Evolutionary conservation across 371 early-diverging fungal species (phyloP).

Genomic region (Rhizopus stolonifer): DNA sequence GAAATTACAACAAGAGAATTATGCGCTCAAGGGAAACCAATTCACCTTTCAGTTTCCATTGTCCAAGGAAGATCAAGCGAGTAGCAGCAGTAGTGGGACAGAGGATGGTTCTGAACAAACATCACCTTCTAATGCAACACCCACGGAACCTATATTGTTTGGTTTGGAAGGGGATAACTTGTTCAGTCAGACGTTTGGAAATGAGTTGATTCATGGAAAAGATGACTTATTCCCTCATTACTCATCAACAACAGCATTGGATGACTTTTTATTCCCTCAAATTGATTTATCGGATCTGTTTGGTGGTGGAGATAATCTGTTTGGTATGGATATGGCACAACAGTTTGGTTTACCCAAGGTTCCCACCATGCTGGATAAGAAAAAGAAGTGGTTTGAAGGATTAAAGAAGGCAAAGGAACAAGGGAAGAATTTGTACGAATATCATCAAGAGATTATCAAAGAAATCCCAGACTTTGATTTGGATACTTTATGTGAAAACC

Average conservation of each 20-base stretch:
- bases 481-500: slow-evolving; percentile 26
- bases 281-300: slow-evolving; percentile 29
- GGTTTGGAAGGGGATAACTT: slow-evolving; percentile 6
- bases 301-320: slow-evolving; percentile 31
- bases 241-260: not conserved
- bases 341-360: slow-evolving; percentile 17
- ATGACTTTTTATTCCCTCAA: slow-evolving; percentile 24
- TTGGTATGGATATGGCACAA: slow-evolving; percentile 15
- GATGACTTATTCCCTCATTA: slow-evolving; percentile 34
- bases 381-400: slow-evolving; percentile 8
- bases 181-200: not conserved
- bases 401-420: slow-evolving; percentile 21
- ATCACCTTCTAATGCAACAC: not conserved
- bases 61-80: slow-evolving; percentile 7
- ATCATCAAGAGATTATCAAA: slow-evolving; percentile 19
- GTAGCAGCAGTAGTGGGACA: slow-evolving; percentile 17
- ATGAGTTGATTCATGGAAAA: slow-evolving; percentile 31
- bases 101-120: slow-evolving; percentile 18
- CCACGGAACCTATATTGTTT: slow-evolving; percentile 17
- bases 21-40: slow-evolving; percentile 39
- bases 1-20: slow-evolving; percentile 41
- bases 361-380: slow-evolving; percentile 4
- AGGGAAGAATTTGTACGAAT: slow-evolving; percentile 23
- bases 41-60: slow-evolving; percentile 48
- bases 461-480: slow-evolving; percentile 31